Evolutionary conservation across 2,329 filamentous ascomycete genomes (phyloP).

Genomic region (Penicillium sp.): DNA sequence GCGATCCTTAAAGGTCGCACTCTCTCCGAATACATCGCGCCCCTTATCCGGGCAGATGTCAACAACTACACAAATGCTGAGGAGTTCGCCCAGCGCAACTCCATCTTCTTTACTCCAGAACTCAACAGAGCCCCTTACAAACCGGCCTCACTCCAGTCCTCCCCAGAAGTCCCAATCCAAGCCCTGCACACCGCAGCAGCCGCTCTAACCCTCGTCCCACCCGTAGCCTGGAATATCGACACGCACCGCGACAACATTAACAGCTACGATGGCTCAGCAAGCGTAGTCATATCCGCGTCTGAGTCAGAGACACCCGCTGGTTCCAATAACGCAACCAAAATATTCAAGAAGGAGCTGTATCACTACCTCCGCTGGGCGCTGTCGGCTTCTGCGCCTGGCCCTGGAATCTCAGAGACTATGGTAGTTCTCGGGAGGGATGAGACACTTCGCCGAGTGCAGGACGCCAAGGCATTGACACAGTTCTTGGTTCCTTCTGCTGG

Average conservation of each 20-base stretch:
- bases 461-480: slow-evolving; percentile 38
- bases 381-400: slow-evolving; percentile 52
- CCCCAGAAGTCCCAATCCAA: slow-evolving; percentile 31
- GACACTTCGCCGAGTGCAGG: slow-evolving; percentile 45
- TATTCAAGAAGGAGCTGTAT: slow-evolving; percentile 50
- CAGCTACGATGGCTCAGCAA: slow-evolving; percentile 31
- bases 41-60: slow-evolving; percentile 54
- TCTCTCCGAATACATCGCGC: slow-evolving; percentile 49
- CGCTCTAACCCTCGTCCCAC: slow-evolving; percentile 44
- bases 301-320: slow-evolving; percentile 2
- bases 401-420: slow-evolving; percentile 55
- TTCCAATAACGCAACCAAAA: slow-evolving; percentile 28
- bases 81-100: slow-evolving; percentile 56
- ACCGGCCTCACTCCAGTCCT: slow-evolving; percentile 16
- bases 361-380: slow-evolving; percentile 58
- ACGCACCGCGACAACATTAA: slow-evolving; percentile 42
- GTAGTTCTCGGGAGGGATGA: slow-evolving; percentile 54
- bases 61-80: slow-evolving; percentile 57
- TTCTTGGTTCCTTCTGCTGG: slow-evolving; percentile 16
- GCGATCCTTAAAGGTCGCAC: slow-evolving; percentile 33
- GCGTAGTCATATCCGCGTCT: slow-evolving; percentile 5
- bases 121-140: slow-evolving; percentile 28
- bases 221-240: slow-evolving; percentile 40
- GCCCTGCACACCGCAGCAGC: slow-evolving; percentile 46
- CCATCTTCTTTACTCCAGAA: slow-evolving; percentile 55